Conservation (phyloP, 257 asterid species). For the Pogostemon cablin region DNA sequence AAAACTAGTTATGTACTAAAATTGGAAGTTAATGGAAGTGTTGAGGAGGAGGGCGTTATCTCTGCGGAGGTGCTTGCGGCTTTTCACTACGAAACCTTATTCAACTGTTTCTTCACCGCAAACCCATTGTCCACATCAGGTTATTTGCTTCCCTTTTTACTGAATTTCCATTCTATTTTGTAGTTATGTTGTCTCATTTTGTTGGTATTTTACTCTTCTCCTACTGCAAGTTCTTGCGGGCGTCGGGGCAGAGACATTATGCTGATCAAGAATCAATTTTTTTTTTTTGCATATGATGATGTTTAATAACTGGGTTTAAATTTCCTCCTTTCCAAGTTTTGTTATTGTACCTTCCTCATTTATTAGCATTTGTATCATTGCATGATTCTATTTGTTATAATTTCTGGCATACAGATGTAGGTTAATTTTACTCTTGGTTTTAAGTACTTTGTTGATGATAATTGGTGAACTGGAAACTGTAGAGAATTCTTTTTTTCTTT, state of each 20-base stretch:
- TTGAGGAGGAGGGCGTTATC: slow-evolving; percentile 32
- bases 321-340: too few relatives aligned
- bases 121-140: slow-evolving; percentile 30
- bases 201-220: background rate
- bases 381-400: slow-evolving; percentile 8
- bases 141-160: slow-evolving; percentile 28
- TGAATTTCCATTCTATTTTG: background rate
- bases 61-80: slow-evolving; percentile 22
- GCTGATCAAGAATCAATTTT: too few relatives aligned
- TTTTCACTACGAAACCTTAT: slow-evolving; percentile 23
- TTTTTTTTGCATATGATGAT: too few relatives aligned
- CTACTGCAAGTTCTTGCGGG: background rate
- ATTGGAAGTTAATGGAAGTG: slow-evolving; percentile 10
- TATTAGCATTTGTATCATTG: slow-evolving; percentile 14
- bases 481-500: background rate
- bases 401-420: background rate
- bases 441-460: slow-evolving; percentile 10
- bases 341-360: background rate
- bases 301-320: too few relatives aligned
- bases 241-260: too few relatives aligned
- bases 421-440: background rate
- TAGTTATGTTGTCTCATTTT: background rate
- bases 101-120: slow-evolving; percentile 25
- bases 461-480: slow-evolving; percentile 7
- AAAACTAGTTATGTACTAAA: background rate